Evolutionary conservation across 805 yeast species (phyloP), one percentile per base, ranked within the genome.

Genomic region (Zygoascus flipseniorum): DNA sequence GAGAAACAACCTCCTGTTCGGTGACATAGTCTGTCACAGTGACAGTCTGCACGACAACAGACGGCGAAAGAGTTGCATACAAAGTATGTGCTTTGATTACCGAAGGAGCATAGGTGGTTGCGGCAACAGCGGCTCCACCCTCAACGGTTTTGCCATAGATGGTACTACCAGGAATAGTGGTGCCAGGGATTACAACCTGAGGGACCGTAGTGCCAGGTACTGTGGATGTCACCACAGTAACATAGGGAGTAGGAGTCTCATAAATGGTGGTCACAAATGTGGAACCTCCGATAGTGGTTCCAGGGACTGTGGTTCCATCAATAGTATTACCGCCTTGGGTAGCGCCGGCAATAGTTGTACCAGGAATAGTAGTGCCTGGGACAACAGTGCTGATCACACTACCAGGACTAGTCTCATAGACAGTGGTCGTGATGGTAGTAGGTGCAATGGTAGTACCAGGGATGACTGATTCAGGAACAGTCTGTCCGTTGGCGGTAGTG

Each of bases 271-370:
- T 16, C 39, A n/a, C 32, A n/a, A 35, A 5, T 13, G 39, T 35
- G 16, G 39, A 5, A 13, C 39, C 53, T 14, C 54, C 44, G 16
- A 51, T 48, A 16, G 60, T 51, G 5, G 56, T 56, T 16, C 59
- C 61, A 23, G 59, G 58, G 19, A 45, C 47, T 10, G 56, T 50
- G 11, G 47, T 19, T 11, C 37, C 43, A 9, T 28, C 32, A 9
- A 28, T 47, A 31, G 43, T 39, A 18, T 26, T 47, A 8, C 48
- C 51, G 11, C 55, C 47, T 11, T 26, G 19, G 8, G 57, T 54
- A 20, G 57, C 26, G 5, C 56, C 56, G 1, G 63, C 60, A 28
- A 56, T 47, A 9, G 63, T 62, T 1, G 59, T 49, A 9, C 61
- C 63, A 8, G 63, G 61, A n/a, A 53, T 43, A 8, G 55, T 52